Evolutionary conservation across 108 stramenopile genomes (phyloP).

Genomic region (Cylindrotheca closterium): DNA sequence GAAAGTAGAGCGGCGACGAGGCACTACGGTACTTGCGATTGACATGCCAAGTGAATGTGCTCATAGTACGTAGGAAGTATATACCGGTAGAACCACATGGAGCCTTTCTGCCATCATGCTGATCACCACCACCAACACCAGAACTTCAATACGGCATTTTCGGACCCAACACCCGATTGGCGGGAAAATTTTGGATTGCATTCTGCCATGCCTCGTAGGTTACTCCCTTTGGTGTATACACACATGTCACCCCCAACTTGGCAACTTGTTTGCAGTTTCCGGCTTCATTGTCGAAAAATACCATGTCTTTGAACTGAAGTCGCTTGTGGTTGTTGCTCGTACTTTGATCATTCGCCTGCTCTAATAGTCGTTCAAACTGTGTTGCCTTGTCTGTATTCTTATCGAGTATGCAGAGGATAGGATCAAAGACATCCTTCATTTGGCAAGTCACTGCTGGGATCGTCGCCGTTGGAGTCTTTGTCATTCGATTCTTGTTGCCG

Average conservation of each 20-base stretch:
- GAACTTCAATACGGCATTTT: neutral
- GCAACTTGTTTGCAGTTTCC: slow-evolving; percentile 68
- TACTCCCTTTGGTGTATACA: slow-evolving; percentile 67
- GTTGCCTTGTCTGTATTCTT: slow-evolving; percentile 28
- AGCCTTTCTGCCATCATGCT: too few species aligned
- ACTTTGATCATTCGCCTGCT: slow-evolving; percentile 51
- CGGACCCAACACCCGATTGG: slow-evolving; percentile 4
- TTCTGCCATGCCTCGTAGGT: slow-evolving; percentile 40
- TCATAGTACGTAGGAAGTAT: too few species aligned
- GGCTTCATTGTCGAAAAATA: slow-evolving; percentile 86
- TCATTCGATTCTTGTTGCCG: neutral
- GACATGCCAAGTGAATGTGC: too few species aligned
- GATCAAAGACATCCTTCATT: slow-evolving; percentile 36
- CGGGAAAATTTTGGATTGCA: slow-evolving; percentile 20
- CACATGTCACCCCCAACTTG: slow-evolving; percentile 66
- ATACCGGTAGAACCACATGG: too few species aligned
- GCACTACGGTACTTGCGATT: too few species aligned
- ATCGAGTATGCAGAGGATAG: slow-evolving; percentile 1
- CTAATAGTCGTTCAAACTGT: slow-evolving; percentile 39
- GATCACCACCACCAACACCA: too few species aligned
- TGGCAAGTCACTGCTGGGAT: neutral
- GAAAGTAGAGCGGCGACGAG: too few species aligned
- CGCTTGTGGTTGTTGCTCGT: slow-evolving; percentile 7
- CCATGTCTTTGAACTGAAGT: slow-evolving; percentile 61
- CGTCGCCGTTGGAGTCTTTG: neutral